Evolutionary conservation across 2,329 filamentous ascomycete species (phyloP), one percentile per base, ranked within the genome.

Genomic region (Arthrobotrys iridis): DNA sequence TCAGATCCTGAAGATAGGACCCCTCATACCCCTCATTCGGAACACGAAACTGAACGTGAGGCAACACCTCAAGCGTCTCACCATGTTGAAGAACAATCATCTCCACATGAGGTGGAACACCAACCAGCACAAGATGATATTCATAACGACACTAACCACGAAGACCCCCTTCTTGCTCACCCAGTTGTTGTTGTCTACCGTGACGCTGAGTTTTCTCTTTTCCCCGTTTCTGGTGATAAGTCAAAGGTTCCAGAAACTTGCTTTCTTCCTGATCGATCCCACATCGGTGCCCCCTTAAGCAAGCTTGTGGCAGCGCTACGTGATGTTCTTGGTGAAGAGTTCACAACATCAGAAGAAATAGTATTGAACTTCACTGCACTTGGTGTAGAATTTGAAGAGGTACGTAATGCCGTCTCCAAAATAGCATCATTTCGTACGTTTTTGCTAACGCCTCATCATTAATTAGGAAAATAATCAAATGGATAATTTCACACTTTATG

Each of bases 351-450:
- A 18, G 71, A 75, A 26, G 71, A 75, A 43, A 62, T 75, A 10
- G 30, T 75, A n/a, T 28, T 75, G 4, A 75, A 63, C 30, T 68
- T 75, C 37, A 64, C 63, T 3, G 55, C 63, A 1, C 63, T 75
- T 13, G 71, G 71, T 13, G 63, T 75, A 11, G 71, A 75, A 33
- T 75, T 75, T 41, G 71, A 75, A 41, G 71, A 75, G 63, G 71
- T 75, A 68, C 20, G 63, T 68, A 15, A 30, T 15, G 15, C 30
- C 50, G 20, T 40, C 11, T n/a, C 24, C 15, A 0, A n/a, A 35
- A 30, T 33, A 3, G n/a, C n/a, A n/a, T n/a, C n/a, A 26, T 33
- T 11, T 24, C 11, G 10, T 26, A 13, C 3, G 4, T n/a, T 35
- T n/a, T 8, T 46, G n/a, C 60, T 73, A 62, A 73, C 52, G 18